phyloP scores from a whole-genome alignment of 805 yeast species.

The Yarrowia deformans region DNA sequence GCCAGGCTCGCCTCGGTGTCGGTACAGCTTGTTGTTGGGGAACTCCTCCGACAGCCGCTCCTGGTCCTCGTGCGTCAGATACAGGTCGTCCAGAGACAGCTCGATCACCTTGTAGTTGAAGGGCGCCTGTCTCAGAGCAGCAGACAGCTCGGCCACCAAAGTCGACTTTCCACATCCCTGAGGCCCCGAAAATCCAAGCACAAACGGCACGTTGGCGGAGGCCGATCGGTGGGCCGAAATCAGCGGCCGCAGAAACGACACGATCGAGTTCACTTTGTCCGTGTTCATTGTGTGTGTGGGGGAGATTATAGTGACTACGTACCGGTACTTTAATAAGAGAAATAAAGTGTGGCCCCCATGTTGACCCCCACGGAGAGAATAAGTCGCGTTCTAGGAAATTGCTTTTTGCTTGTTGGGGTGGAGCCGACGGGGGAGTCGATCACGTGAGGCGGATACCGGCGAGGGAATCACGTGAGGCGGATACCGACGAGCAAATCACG shows the following conservation, averaged over 20 bases:
- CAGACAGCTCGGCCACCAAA: slow-evolving; percentile 46
- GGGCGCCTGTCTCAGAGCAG: slow-evolving; percentile 48
- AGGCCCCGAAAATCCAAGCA: slow-evolving; percentile 50
- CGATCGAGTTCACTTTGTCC: slow-evolving; percentile 34
- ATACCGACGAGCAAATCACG: background rate
- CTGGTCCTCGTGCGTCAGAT: slow-evolving; percentile 73
- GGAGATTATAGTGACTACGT: background rate
- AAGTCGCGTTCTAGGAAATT: background rate
- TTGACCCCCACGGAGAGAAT: background rate
- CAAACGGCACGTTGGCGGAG: slow-evolving; percentile 41
- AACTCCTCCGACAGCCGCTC: slow-evolving; percentile 52
- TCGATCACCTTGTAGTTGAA: slow-evolving; percentile 51
- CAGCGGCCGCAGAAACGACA: slow-evolving; percentile 29
- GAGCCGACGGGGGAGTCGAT: too few species aligned
- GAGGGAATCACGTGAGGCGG: background rate
- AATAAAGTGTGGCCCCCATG: slow-evolving; percentile 4
- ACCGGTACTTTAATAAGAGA: slow-evolving; percentile 3
- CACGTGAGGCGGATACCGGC: background rate
- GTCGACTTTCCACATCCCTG: slow-evolving; percentile 54
- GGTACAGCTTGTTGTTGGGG: slow-evolving; percentile 62
- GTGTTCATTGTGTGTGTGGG: slow-evolving; percentile 11
- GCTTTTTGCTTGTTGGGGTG: slow-evolving; percentile 1
- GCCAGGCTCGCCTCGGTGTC: slow-evolving; percentile 91
- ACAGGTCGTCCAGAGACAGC: slow-evolving; percentile 86
- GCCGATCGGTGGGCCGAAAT: slow-evolving; percentile 29